phyloP scores from a whole-genome alignment of 208 protist species.

The Herpetomonas samuelpessoai region DNA sequence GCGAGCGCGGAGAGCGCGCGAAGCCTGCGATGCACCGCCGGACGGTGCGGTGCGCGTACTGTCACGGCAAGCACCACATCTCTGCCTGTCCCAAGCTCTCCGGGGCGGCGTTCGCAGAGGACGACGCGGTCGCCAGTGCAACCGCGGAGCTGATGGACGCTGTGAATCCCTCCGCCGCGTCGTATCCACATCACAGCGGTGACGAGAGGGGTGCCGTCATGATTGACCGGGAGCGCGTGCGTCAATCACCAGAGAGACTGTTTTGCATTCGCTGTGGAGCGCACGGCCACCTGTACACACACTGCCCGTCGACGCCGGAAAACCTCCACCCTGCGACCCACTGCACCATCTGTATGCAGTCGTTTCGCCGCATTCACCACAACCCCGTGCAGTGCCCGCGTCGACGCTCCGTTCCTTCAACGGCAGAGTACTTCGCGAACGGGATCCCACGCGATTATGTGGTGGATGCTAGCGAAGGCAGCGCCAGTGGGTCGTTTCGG shows the following conservation, averaged over 20 bases:
- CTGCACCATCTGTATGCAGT: slow-evolving; percentile 53
- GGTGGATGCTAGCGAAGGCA: not conserved
- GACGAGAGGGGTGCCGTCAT: not conserved
- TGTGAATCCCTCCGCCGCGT: no score
- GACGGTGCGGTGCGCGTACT: slow-evolving; percentile 76
- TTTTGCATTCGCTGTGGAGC: slow-evolving; percentile 74
- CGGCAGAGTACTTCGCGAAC: slow-evolving; percentile 25
- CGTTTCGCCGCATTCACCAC: slow-evolving; percentile 24
- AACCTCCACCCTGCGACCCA: slow-evolving; percentile 41
- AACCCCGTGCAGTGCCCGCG: slow-evolving; percentile 45
- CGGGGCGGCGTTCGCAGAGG: no score
- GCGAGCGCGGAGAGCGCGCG: slow-evolving; percentile 27
- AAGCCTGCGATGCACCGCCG: slow-evolving; percentile 64
- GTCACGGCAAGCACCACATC: slow-evolving; percentile 71
- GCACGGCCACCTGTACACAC: slow-evolving; percentile 44
- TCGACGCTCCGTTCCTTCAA: slow-evolving; percentile 26
- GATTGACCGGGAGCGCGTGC: not conserved
- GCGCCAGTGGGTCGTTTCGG: not conserved
- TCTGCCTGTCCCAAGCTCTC: slow-evolving; percentile 56
- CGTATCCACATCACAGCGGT: no score
- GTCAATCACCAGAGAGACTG: slow-evolving; percentile 10
- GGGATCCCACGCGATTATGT: slow-evolving; percentile 24
- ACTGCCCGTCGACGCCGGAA: slow-evolving; percentile 34
- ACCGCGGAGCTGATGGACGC: not conserved
- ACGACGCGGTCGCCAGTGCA: slow-evolving; percentile 7